phyloP scores from a whole-genome alignment of 1,284 basidiomycete species.

The Puccinia horiana region DNA sequence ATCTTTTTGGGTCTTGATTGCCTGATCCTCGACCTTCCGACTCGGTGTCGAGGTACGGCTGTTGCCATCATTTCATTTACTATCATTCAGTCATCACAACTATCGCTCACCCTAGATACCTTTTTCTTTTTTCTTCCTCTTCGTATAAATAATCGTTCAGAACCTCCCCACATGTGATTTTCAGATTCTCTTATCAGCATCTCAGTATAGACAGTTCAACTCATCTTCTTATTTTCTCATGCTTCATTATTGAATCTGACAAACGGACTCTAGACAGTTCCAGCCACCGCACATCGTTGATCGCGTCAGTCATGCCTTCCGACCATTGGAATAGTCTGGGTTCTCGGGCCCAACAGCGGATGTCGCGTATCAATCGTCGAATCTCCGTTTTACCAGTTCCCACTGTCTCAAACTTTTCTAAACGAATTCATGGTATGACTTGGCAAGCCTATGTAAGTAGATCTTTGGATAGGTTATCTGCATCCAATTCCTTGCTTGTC shows the following conservation, averaged over 20 bases:
- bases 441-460: slow-evolving; percentile 40
- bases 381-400: slow-evolving; percentile 15
- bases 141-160: too few species aligned
- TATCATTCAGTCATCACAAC: background rate
- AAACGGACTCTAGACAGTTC: too few species aligned
- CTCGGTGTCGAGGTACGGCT: background rate
- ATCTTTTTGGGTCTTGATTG: background rate
- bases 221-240: background rate
- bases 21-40: background rate
- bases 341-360: slow-evolving; percentile 18
- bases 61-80: background rate
- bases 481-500: background rate
- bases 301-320: slow-evolving; percentile 17
- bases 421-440: slow-evolving; percentile 39
- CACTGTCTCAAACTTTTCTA: slow-evolving; percentile 32
- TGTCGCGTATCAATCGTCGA: slow-evolving; percentile 23
- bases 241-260: background rate
- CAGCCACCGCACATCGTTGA: too few species aligned
- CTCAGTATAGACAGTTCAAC: too few species aligned
- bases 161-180: too few species aligned
- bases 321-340: background rate
- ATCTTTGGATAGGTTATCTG: background rate
- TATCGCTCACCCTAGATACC: background rate
- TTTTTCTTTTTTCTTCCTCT: too few species aligned
- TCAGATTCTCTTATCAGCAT: too few species aligned